These are phyloP conservation scores for Keithomyces neogunnii DNA, from an alignment of 2,329 filamentous ascomycete species.

Conservation along the genomic window DNA sequence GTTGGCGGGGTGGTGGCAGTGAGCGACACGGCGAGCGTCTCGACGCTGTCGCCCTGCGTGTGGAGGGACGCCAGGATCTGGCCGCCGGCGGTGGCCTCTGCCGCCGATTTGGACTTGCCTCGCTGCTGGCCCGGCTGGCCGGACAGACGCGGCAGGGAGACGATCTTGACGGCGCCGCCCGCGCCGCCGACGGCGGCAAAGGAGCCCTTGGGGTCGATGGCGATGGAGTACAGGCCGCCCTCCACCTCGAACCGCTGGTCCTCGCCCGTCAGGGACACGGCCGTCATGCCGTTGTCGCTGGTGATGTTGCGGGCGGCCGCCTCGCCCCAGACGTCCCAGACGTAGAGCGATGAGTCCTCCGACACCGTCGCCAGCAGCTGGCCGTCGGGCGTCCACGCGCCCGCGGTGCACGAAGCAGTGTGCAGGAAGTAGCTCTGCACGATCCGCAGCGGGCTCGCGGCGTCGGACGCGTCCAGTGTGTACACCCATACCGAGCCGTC, in stretches of 20 bases:
- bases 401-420: slow-evolving; percentile 77
- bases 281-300: slow-evolving; percentile 49
- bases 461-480: slow-evolving; percentile 62
- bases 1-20: slow-evolving; percentile 34
- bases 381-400: slow-evolving; percentile 84
- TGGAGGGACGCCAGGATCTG: slow-evolving; percentile 75
- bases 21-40: slow-evolving; percentile 58
- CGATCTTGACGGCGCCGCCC: slow-evolving; percentile 74
- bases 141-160: slow-evolving; percentile 65
- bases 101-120: slow-evolving; percentile 14
- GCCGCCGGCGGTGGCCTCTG: slow-evolving; percentile 34
- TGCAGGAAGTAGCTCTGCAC: slow-evolving; percentile 90
- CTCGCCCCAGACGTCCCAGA: slow-evolving; percentile 84
- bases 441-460: slow-evolving; percentile 60
- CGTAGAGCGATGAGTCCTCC: slow-evolving; percentile 81
- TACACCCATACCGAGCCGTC: slow-evolving; percentile 97
- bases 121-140: slow-evolving; percentile 7
- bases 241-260: slow-evolving; percentile 91
- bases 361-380: slow-evolving; percentile 78
- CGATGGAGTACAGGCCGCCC: slow-evolving; percentile 83
- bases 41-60: slow-evolving; percentile 67
- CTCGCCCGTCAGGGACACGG: slow-evolving; percentile 66
- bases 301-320: slow-evolving; percentile 51
- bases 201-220: slow-evolving; percentile 68
- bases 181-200: slow-evolving; percentile 84